These are phyloP conservation scores for Colletotrichum chlorophyti DNA, from an alignment of 2,329 filamentous ascomycete species.

Conservation along the genomic window DNA sequence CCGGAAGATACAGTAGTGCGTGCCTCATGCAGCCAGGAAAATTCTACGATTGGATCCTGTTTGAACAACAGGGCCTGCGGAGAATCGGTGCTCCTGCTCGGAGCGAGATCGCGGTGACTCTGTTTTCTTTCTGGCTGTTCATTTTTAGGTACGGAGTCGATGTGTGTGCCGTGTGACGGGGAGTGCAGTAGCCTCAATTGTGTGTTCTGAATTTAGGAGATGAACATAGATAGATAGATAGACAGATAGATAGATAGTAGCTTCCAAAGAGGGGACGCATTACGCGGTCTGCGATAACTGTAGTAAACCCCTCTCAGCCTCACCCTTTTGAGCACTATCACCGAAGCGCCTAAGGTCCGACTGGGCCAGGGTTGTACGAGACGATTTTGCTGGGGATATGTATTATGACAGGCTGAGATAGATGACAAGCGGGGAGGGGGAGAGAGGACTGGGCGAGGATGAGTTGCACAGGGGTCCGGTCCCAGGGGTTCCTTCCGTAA, in stretches of 20 bases:
- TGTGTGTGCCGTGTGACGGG: not conserved
- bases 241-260: too few relatives aligned
- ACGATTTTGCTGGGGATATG: not conserved
- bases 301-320: too few relatives aligned
- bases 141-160: slow-evolving; percentile 7
- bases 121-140: not conserved
- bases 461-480: too few relatives aligned
- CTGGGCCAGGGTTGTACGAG: slow-evolving; percentile 1
- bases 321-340: too few relatives aligned
- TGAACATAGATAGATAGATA: too few relatives aligned
- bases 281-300: too few relatives aligned
- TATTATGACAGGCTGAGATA: slow-evolving; percentile 27
- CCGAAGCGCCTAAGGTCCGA: not conserved
- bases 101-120: not conserved
- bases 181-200: not conserved
- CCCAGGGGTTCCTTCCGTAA: too few relatives aligned
- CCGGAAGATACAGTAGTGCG: slow-evolving; percentile 10
- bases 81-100: not conserved
- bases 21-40: not conserved
- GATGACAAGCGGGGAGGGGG: slow-evolving; percentile 22
- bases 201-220: too few relatives aligned
- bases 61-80: not conserved
- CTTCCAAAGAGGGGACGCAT: too few relatives aligned
- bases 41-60: slow-evolving; percentile 22
- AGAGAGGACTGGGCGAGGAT: too few relatives aligned